Percentiles rank a stretch among this genome's conserved stretches.
These are phyloP conservation scores for Rhizoctonia solani DNA, from an alignment of 1,284 basidiomycete species.

Conservation along the genomic window DNA sequence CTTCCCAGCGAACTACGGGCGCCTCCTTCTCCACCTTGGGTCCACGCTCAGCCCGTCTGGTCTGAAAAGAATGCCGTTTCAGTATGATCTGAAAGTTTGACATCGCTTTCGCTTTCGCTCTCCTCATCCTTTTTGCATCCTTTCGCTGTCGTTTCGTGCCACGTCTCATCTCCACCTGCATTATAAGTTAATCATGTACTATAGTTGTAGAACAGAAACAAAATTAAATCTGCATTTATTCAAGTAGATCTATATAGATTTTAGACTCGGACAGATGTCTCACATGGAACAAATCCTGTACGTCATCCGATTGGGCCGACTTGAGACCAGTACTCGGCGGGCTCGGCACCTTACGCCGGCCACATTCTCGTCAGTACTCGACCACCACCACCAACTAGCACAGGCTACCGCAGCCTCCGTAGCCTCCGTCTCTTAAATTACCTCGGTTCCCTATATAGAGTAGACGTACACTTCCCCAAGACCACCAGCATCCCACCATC, in stretches of 20 bases:
- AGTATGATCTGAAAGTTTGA: too few relatives aligned
- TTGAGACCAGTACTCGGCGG: conserved; percentile 26
- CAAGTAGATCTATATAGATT: too few relatives aligned
- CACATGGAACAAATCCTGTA: not conserved
- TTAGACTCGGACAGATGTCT: conserved; percentile 7
- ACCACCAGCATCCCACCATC: conserved; percentile 7
- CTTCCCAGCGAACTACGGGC: conserved; percentile 11
- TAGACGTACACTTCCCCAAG: not conserved
- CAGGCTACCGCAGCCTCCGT: conserved; percentile 27
- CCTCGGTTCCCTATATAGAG: too few relatives aligned
- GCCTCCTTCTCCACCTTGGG: conserved; percentile 29
- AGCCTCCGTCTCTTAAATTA: not conserved
- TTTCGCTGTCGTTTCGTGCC: not conserved
- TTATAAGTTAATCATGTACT: conserved; percentile 32
- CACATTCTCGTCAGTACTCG: conserved; percentile 16
- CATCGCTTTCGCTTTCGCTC: not conserved
- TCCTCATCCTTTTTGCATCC: not conserved
- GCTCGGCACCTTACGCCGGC: conserved; percentile 17
- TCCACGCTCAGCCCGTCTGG: conserved; percentile 10
- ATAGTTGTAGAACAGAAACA: conserved; percentile 25
- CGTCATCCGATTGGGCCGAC: conserved; percentile 14
- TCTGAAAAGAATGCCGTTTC: conserved; percentile 30
- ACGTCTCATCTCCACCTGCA: too few relatives aligned
- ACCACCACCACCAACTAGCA: conserved; percentile 15
- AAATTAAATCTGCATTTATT: not conserved